Conservation (phyloP, 2,329 filamentous ascomycete genomes). For the Monosporascus sp. region DNA sequence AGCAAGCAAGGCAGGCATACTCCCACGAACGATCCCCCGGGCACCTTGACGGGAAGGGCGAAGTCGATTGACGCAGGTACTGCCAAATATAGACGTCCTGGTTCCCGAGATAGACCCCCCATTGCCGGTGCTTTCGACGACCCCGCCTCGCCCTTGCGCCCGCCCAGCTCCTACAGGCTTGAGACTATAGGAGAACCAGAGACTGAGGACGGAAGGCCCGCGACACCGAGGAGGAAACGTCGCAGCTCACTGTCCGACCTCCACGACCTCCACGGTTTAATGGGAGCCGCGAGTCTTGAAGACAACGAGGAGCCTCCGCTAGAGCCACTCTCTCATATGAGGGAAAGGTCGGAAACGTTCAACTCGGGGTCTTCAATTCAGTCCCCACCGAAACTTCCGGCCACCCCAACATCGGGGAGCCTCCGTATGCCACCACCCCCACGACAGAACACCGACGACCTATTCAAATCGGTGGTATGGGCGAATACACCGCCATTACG, state of each 20-base stretch:
- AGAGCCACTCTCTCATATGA: constrained; percentile 47
- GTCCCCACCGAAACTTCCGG: constrained; percentile 46
- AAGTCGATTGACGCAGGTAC: constrained; percentile 68
- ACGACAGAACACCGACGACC: constrained; percentile 36
- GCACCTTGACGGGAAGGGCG: constrained; percentile 48
- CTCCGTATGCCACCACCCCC: constrained; percentile 21
- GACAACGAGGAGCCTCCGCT: constrained; percentile 30
- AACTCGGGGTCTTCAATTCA: constrained; percentile 45
- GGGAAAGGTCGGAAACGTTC: constrained; percentile 51
- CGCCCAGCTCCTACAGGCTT: constrained; percentile 52
- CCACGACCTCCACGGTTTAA: constrained; percentile 62
- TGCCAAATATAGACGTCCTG: constrained; percentile 46
- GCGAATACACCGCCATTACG: constrained; percentile 14
- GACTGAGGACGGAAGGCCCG: constrained; percentile 33
- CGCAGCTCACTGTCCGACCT: constrained; percentile 90
- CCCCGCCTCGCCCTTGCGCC: constrained; percentile 33
- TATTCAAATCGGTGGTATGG: constrained; percentile 13
- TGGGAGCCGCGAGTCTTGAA: constrained; percentile 54
- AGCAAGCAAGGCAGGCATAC: constrained; percentile 68
- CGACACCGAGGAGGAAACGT: constrained; percentile 66
- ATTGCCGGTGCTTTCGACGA: constrained; percentile 60
- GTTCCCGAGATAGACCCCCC: constrained; percentile 55
- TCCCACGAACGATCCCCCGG: constrained; percentile 46
- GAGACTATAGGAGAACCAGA: constrained; percentile 57
- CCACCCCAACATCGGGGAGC: constrained; percentile 38